These are phyloP conservation scores for Dendrostoma leiphaemia DNA, from an alignment of 2,329 filamentous ascomycete genomes.

Conservation along the genomic window DNA sequence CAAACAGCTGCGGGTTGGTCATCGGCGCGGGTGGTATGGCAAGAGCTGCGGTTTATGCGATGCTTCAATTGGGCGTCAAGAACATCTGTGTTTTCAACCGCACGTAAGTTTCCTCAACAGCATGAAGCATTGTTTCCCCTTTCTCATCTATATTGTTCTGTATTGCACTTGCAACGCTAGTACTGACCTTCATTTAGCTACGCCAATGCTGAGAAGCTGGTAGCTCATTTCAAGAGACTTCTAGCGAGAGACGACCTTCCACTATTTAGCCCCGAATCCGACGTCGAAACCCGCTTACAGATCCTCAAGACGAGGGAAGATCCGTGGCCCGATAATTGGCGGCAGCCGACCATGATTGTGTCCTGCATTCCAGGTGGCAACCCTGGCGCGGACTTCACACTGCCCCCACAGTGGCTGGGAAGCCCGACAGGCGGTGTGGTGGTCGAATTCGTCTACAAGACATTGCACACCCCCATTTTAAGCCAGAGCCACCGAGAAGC, in stretches of 20 bases:
- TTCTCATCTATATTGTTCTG: too few relatives aligned
- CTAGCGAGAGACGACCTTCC: slow-evolving; percentile 42
- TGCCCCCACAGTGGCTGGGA: slow-evolving; percentile 67
- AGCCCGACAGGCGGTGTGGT: slow-evolving; percentile 75
- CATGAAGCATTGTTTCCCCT: too few relatives aligned
- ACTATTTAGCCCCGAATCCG: slow-evolving; percentile 39
- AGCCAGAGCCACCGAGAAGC: slow-evolving; percentile 62
- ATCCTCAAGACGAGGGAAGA: slow-evolving; percentile 59
- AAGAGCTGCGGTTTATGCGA: slow-evolving; percentile 72
- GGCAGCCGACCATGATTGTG: slow-evolving; percentile 69
- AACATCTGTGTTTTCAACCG: slow-evolving; percentile 76
- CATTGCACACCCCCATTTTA: slow-evolving; percentile 68
- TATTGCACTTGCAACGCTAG: neutral
- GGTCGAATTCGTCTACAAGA: slow-evolving; percentile 73
- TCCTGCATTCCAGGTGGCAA: slow-evolving; percentile 70
- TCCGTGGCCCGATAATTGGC: slow-evolving; percentile 62
- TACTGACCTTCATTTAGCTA: slow-evolving; percentile 22
- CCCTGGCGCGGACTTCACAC: slow-evolving; percentile 66
- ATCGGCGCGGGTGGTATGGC: slow-evolving; percentile 75
- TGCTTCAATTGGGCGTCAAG: slow-evolving; percentile 73
- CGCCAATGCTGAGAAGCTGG: slow-evolving; percentile 65
- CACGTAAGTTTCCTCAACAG: slow-evolving; percentile 49
- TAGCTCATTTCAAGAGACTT: slow-evolving; percentile 65
- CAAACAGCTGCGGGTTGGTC: slow-evolving; percentile 54
- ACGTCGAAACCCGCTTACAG: slow-evolving; percentile 46